Evolutionary conservation across 148 eudicot genomes (phyloP).

Genomic region (Drosera capensis): DNA sequence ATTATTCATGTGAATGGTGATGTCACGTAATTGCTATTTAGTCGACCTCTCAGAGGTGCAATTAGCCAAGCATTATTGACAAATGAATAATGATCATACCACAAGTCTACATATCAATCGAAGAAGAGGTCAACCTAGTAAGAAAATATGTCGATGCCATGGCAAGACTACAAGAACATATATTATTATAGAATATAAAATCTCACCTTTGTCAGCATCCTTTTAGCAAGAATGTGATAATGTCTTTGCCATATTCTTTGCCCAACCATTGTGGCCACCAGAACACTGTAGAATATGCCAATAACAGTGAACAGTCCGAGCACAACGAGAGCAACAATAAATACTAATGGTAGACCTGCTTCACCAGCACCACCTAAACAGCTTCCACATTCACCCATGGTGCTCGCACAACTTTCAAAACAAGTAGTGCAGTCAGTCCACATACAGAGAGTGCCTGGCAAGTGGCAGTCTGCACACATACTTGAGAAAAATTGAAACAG

Average conservation of each 20-base stretch:
- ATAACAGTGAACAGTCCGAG: conserved; percentile 79
- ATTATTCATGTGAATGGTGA: too few species aligned
- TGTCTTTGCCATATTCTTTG: conserved; percentile 97
- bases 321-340: conserved; percentile 65
- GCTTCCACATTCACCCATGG: conserved; percentile 80
- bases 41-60: too few species aligned
- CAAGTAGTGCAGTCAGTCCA: conserved; percentile 90
- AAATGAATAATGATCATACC: too few species aligned
- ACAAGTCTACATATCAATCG: too few species aligned
- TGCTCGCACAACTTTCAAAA: conserved; percentile 66
- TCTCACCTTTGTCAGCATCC: conserved; percentile 92
- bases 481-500: conserved; percentile 18
- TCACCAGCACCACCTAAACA: conserved; percentile 96
- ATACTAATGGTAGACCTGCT: conserved; percentile 70
- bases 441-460: conserved; percentile 85
- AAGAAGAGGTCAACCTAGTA: too few species aligned
- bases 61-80: too few species aligned
- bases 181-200: not conserved
- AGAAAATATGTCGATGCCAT: not conserved
- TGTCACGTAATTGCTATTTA: too few species aligned
- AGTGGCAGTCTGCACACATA: conserved; percentile 70
- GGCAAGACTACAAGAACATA: not conserved
- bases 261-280: conserved; percentile 99
- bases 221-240: conserved; percentile 92
- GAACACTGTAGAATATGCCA: conserved; percentile 86